phyloP scores from a whole-genome alignment of 805 yeast species.

The Ogataea ramenticola region DNA sequence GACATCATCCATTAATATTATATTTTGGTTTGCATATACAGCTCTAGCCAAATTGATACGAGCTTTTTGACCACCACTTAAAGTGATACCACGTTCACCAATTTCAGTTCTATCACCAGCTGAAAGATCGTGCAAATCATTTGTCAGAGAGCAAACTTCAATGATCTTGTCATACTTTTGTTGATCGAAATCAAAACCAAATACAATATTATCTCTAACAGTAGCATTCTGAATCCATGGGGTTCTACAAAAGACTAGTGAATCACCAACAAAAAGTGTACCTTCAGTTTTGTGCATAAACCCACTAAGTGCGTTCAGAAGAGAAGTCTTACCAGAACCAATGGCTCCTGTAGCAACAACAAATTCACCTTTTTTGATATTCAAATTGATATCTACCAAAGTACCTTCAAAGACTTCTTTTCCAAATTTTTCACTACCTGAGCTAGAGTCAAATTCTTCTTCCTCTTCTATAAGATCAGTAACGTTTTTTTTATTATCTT shows the following conservation, averaged over 20 bases:
- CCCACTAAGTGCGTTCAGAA: conserved; percentile 66
- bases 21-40: conserved; percentile 61
- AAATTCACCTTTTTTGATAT: conserved; percentile 54
- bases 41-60: conserved; percentile 73
- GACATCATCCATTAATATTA: conserved; percentile 66
- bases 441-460: not conserved
- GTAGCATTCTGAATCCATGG: conserved; percentile 87
- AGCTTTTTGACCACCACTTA: conserved; percentile 90
- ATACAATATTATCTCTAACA: conserved; percentile 63
- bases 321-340: conserved; percentile 76
- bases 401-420: not conserved
- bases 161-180: conserved; percentile 47
- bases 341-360: conserved; percentile 69
- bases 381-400: conserved; percentile 18
- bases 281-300: conserved; percentile 57
- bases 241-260: conserved; percentile 44
- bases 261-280: conserved; percentile 43
- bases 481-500: not conserved
- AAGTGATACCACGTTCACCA: conserved; percentile 79
- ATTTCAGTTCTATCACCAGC: conserved; percentile 76
- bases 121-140: conserved; percentile 59
- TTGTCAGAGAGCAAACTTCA: conserved; percentile 57
- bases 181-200: conserved; percentile 52
- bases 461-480: too few species aligned
- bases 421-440: not conserved